phyloP scores from a whole-genome alignment of 257 asterid genomes.

The Echites panduratus region DNA sequence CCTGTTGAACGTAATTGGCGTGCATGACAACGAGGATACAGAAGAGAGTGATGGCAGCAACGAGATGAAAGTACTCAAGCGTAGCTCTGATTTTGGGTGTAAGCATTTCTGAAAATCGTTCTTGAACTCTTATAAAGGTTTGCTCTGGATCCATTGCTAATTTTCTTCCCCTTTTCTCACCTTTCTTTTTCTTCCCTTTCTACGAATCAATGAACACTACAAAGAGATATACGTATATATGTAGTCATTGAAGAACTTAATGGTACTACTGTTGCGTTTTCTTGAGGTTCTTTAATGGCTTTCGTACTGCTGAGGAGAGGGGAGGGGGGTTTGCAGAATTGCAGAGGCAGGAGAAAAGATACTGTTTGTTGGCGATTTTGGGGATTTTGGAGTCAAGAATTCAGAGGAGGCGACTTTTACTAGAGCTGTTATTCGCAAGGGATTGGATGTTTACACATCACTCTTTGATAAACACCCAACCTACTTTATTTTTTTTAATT shows the following conservation, averaged over 20 bases:
- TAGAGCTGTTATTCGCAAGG: too few species aligned
- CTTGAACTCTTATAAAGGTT: slow-evolving; percentile 95
- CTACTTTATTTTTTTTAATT: too few species aligned
- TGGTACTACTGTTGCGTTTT: neutral
- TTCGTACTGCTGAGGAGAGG: neutral
- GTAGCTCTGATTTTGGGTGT: slow-evolving; percentile 69
- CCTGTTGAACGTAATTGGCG: slow-evolving; percentile 99
- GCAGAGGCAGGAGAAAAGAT: neutral
- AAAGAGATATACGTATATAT: neutral
- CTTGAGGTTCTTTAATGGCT: neutral
- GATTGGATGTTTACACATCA: too few species aligned
- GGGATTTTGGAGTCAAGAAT: neutral
- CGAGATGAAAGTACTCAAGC: slow-evolving; percentile 76
- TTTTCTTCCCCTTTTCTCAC: neutral
- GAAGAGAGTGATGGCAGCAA: slow-evolving; percentile 82
- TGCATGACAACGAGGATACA: slow-evolving; percentile 95
- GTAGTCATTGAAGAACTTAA: neutral
- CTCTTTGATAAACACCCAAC: too few species aligned
- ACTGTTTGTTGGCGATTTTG: neutral
- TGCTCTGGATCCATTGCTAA: slow-evolving; percentile 91
- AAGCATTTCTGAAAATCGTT: slow-evolving; percentile 88
- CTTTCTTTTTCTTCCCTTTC: neutral
- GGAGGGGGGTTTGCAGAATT: neutral
- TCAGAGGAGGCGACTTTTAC: neutral
- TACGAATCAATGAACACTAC: neutral